Conservation (phyloP, 129 eudicot species). For the Chrysanthemum lavandulifolium region DNA sequence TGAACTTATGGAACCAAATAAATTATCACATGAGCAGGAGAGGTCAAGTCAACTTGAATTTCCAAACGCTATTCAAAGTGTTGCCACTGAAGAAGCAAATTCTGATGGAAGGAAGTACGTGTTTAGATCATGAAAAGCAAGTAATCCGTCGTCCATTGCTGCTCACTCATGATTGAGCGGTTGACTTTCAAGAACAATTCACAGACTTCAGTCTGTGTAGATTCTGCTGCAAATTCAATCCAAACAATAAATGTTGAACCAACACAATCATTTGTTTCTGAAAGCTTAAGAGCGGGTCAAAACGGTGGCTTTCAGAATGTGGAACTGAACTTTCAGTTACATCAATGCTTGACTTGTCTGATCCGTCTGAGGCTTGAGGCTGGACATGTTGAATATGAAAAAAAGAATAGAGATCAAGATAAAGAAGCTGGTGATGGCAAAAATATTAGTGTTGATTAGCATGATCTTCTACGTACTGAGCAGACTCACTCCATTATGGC, state of each 20-base stretch:
- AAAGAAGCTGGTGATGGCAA: no score
- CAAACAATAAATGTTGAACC: conserved; percentile 19
- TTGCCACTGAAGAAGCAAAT: conserved; percentile 48
- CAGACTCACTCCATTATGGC: no score
- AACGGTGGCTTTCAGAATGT: conserved; percentile 57
- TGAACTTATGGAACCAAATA: conserved; percentile 26
- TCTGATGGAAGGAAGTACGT: conserved; percentile 49
- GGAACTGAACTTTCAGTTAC: conserved; percentile 89
- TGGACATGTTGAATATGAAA: no score
- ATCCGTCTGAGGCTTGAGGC: conserved; percentile 47
- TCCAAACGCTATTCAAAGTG: conserved; percentile 36
- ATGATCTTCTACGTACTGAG: conserved; percentile 6
- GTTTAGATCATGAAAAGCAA: conserved; percentile 50
- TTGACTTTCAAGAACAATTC: conserved; percentile 39
- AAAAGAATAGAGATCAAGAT: no score
- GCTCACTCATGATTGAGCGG: conserved; percentile 76
- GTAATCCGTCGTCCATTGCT: conserved; percentile 68
- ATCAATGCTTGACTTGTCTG: conserved; percentile 85
- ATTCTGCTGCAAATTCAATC: conserved; percentile 29
- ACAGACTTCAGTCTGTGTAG: conserved; percentile 4
- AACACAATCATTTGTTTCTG: conserved; percentile 32
- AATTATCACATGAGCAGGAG: conserved; percentile 28
- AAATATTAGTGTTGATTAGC: no score
- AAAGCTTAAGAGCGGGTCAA: conserved; percentile 37
- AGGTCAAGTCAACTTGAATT: conserved; percentile 17